Percentiles rank a stretch among this genome's conserved stretches.
These are phyloP conservation scores for Schizonepeta tenuifolia DNA, from an alignment of 257 asterid species.

Conservation along the genomic window DNA sequence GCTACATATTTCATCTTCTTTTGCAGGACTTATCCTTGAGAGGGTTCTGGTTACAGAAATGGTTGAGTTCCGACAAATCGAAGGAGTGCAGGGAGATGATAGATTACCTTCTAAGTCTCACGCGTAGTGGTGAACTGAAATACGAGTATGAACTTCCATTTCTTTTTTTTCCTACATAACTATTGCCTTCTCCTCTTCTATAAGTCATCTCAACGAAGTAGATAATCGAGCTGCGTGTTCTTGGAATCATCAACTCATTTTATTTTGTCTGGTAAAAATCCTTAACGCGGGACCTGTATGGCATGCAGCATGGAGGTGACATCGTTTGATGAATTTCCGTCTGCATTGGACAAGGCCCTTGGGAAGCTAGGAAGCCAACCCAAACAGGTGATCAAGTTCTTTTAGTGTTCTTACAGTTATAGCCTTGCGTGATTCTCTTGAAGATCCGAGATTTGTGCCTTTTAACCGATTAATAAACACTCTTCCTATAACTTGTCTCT, in stretches of 20 bases:
- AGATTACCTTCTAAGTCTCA: conserved; percentile 72
- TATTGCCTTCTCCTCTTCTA: background rate
- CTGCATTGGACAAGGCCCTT: conserved; percentile 79
- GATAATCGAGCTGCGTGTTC: background rate
- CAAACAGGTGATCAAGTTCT: conserved; percentile 85
- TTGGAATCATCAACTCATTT: background rate
- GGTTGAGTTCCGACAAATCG: conserved; percentile 69
- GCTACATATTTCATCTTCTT: background rate
- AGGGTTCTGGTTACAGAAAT: conserved; percentile 97
- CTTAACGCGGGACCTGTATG: conserved; percentile 13
- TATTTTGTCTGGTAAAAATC: background rate
- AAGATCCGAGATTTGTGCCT: background rate
- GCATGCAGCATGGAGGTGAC: conserved; percentile 77
- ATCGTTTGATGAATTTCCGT: conserved; percentile 64
- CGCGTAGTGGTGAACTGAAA: conserved; percentile 67
- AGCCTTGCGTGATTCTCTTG: background rate
- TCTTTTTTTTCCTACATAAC: background rate
- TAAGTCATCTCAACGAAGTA: background rate
- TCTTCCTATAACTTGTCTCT: background rate
- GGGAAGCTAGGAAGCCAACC: conserved; percentile 94
- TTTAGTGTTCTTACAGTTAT: background rate
- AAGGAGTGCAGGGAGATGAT: conserved; percentile 73
- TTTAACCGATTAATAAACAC: too few relatives aligned
- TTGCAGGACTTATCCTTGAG: conserved; percentile 81
- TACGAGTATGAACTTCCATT: conserved; percentile 62